phyloP scores from a whole-genome alignment of 1,284 basidiomycete species.

The Puccinia novopanici region DNA sequence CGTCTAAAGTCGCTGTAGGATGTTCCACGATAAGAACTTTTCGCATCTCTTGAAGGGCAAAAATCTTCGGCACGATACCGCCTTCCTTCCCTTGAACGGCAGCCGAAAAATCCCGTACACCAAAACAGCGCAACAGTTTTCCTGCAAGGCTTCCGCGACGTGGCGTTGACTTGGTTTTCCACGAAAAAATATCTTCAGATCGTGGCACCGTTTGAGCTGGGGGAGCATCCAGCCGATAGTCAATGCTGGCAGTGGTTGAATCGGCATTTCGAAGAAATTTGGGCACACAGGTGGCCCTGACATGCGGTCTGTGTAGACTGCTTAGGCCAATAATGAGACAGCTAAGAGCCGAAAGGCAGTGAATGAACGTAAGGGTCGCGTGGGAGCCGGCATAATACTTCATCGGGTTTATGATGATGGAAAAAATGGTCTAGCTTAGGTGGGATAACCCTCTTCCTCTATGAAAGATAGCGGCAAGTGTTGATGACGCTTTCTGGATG shows the following conservation, averaged over 20 bases:
- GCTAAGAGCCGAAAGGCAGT: background rate
- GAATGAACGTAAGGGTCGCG: background rate
- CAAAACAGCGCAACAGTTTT: background rate
- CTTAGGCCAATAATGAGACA: background rate
- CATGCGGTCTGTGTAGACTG: background rate
- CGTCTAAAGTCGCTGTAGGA: background rate
- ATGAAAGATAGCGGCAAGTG: no score
- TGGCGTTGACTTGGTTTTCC: background rate
- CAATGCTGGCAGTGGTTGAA: background rate
- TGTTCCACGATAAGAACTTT: background rate
- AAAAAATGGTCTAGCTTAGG: no score
- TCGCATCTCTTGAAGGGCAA: background rate
- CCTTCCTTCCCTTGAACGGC: background rate
- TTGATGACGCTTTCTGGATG: no score
- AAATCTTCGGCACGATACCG: background rate
- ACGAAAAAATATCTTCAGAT: background rate
- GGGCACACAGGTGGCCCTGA: background rate
- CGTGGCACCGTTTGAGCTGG: background rate
- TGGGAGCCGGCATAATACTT: background rate
- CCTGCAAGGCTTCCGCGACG: background rate
- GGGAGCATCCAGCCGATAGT: background rate
- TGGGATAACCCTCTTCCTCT: no score
- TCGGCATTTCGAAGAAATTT: background rate
- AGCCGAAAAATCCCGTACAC: background rate
- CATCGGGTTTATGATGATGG: no score